Percentiles rank a stretch among this genome's conserved stretches.
Evolutionary conservation across 1,284 basidiomycete species (phyloP).

Genomic region (Fomitopsis betulina): DNA sequence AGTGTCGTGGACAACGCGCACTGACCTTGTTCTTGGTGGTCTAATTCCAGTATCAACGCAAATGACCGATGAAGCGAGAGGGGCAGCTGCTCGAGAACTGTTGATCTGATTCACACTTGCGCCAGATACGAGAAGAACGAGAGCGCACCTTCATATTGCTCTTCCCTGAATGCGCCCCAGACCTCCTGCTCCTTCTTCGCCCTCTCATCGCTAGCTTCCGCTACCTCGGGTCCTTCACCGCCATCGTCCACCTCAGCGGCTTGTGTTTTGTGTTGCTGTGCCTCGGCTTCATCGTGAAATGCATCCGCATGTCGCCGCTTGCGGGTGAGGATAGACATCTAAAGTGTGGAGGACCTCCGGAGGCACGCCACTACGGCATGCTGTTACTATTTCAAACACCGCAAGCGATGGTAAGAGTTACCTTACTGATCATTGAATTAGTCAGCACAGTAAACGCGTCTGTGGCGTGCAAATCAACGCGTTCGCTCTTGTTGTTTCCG

Average conservation of each 20-base stretch:
- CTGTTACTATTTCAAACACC: not conserved
- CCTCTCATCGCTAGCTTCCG: constrained; percentile 4
- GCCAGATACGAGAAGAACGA: constrained; percentile 5
- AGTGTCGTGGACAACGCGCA: not conserved
- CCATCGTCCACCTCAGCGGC: not conserved
- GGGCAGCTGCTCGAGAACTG: constrained; percentile 84
- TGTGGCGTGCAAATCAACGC: constrained; percentile 1
- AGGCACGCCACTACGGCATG: not conserved
- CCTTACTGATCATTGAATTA: not conserved
- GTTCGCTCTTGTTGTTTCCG: not conserved
- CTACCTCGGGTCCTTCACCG: not conserved
- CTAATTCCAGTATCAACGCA: constrained; percentile 77
- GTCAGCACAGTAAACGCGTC: constrained; percentile 2
- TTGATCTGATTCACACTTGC: not conserved
- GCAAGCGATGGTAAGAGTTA: not conserved
- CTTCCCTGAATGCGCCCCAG: constrained; percentile 77
- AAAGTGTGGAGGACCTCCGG: too few species aligned
- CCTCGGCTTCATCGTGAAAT: not conserved
- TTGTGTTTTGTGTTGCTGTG: not conserved
- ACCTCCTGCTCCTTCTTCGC: constrained; percentile 54
- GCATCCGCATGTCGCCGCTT: not conserved
- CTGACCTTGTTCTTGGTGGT: constrained; percentile 67
- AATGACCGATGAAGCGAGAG: constrained; percentile 80
- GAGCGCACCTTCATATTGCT: constrained; percentile 65
- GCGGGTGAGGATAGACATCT: not conserved